A percentile compares a stretch with the other conserved stretches of the same genome.
Conservation (phyloP, 2,329 filamentous ascomycete species). For the Xylaria sp. region DNA sequence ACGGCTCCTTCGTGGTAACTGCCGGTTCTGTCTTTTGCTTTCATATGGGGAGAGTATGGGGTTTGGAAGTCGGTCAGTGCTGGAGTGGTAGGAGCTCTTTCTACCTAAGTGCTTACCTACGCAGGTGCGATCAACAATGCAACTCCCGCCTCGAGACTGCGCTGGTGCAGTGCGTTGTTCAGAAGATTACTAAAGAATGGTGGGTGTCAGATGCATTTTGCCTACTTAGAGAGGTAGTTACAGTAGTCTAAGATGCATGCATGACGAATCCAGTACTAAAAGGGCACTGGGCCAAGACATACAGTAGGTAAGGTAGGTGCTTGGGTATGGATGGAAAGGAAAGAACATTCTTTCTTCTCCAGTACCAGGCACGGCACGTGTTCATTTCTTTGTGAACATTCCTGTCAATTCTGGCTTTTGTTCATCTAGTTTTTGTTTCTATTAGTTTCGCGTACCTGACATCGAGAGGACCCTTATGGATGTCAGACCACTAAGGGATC, state of each 20-base stretch:
- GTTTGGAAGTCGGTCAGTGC: neutral
- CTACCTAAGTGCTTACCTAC: slow-evolving; percentile 28
- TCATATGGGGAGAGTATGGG: neutral
- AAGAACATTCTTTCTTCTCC: neutral
- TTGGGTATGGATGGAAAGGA: neutral
- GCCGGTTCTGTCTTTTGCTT: neutral
- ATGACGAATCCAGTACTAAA: slow-evolving; percentile 6
- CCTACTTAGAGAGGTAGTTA: neutral
- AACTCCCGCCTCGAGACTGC: neutral
- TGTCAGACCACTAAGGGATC: neutral
- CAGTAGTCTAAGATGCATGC: slow-evolving; percentile 6
- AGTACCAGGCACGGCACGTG: neutral
- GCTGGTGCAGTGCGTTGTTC: slow-evolving; percentile 27
- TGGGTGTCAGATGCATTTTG: slow-evolving; percentile 1
- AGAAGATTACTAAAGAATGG: slow-evolving; percentile 27
- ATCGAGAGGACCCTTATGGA: neutral
- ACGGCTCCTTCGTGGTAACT: slow-evolving; percentile 12
- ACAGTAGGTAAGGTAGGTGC: neutral
- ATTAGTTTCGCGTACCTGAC: neutral
- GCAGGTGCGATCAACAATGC: slow-evolving; percentile 13
- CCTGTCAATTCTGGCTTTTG: neutral
- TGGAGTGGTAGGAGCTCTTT: neutral
- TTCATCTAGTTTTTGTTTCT: neutral
- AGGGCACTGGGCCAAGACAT: slow-evolving; percentile 5
- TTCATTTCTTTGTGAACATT: neutral